Base-by-base conservation (phyloP, 371 early-diverging fungal species). In the Sporodiniella umbellata region DNA sequence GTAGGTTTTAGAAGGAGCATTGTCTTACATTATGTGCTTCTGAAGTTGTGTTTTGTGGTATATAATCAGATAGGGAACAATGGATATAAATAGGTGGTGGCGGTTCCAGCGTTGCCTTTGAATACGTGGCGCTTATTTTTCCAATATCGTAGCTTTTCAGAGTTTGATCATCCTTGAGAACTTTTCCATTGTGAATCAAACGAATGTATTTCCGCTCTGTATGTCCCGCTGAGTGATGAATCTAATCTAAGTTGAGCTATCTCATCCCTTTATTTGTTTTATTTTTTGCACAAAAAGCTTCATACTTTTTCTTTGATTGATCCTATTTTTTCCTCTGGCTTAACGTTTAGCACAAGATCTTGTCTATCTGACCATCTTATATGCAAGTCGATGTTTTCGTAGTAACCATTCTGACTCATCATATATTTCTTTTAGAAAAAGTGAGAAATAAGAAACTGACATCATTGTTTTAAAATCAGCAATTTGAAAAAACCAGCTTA, bases 101-200 rank as follows among this genome's bases (percentile, higher is more conserved):
- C 2, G 60, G 57, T 35, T 62, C 56, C 39, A 66, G 24, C 35
- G 56, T 60, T 24, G 64, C 58, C 47, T 70, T 73, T 12, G 68
- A 53, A 33, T 60, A 51, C 30, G 55, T 21, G 42, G 24, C 31
- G 12, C 17, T 46, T 31, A 60, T 58, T 31, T 66, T 64, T 17
- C 75, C 75, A 44, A 75, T 55, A n/a, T 57, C 58, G 44, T 70
- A 72, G 6, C 61, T 57, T 28, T 45, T 58, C 11, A 72, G 40
- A 10, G 55, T 44, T 26, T 60, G 46, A 4, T 51, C 45, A 44
- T 77, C 78, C 12, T 63, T 51, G 7, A 82, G 52, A 1, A 82
- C 66, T 48, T 76, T 66, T 17, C 83, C 83, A n/a, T 68, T 63
- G 42, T 82, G 68, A 47, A 82, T 82, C 6, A 82, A 51, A 8